Base-by-base conservation (phyloP, 1,139 yeast species). In the Diutina pseudorugosa region DNA sequence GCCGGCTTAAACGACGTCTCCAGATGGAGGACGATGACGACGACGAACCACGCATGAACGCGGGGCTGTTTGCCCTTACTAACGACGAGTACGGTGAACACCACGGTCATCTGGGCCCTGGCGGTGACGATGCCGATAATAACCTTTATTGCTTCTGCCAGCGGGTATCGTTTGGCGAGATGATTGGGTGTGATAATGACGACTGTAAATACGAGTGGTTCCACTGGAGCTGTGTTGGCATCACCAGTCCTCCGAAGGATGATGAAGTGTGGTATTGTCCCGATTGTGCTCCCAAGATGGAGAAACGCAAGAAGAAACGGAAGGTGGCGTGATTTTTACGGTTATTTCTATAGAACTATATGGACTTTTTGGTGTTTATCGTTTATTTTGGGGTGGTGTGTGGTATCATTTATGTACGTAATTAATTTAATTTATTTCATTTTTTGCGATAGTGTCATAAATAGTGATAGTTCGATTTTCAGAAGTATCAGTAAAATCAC, bases 111-210 rank as follows among this genome's bases (percentile, higher is more conserved):
- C 44, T 47, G 50, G 52, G 50, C 8, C 51, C 42, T n/a, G 33
- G 41, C 1, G 51, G 53, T 20, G 91, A 83, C 52, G 90, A 83
- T 57, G 87, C 85, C 27, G 79, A 72, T 65, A 79, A 73, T 55
- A 80, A 77, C 54, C 67, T 82, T 52, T 89, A 88, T 65, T 89
- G 96, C 66, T 79, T 84, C 67, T 89, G 96, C 64, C 88, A 85
- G 60, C 80, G 88, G 57, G 90, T 85, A 0, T 85, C 95, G 1
- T 86, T 83, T 68, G 96, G 96, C 12, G 88, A 87, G 58, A 89
- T 89, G 96, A 83, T 89, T 66, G 96, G 95, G 0, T 89, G 96
- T 65, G 96, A 89, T 64, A 85, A 85, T 61, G 82, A 80, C 19
- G 82, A 82, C 58, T 89, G 96, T 70, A 79, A 82, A 57, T 82